phyloP scores from a whole-genome alignment of 2,329 filamentous ascomycete genomes.

The Pseudohalonectria lignicola region DNA sequence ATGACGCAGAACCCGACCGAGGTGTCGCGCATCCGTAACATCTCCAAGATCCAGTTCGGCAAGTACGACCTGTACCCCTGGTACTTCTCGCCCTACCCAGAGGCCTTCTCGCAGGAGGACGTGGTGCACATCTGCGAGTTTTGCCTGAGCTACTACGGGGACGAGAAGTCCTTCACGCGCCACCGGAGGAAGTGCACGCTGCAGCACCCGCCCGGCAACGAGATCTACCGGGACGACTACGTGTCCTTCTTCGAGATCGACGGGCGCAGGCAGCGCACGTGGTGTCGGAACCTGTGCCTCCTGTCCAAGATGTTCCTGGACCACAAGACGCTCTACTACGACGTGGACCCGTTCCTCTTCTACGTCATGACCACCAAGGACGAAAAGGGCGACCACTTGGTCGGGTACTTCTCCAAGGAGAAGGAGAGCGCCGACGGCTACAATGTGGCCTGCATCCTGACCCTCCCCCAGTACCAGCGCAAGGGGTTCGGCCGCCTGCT shows the following conservation, averaged over 20 bases:
- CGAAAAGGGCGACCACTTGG: constrained; percentile 82
- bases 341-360: constrained; percentile 97
- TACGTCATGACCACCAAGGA: constrained; percentile 93
- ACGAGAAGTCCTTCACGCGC: constrained; percentile 69
- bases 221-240: constrained; percentile 91
- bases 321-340: constrained; percentile 97
- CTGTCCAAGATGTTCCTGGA: constrained; percentile 94
- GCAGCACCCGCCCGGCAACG: constrained; percentile 89
- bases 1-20: constrained; percentile 99
- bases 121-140: constrained; percentile 96
- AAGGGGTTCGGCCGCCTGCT: constrained; percentile 88
- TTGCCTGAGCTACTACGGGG: constrained; percentile 83
- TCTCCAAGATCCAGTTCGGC: constrained; percentile 90
- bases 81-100: constrained; percentile 98
- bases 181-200: constrained; percentile 86
- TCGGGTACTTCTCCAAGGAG: constrained; percentile 99
- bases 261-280: constrained; percentile 83
- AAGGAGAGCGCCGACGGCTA: constrained; percentile 96
- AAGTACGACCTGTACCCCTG: constrained; percentile 87
- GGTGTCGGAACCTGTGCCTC: constrained; percentile 92
- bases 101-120: constrained; percentile 78
- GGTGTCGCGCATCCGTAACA: constrained; percentile 88
- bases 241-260: constrained; percentile 98
- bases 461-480: constrained; percentile 88
- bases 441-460: constrained; percentile 96